Base-by-base conservation (phyloP, 2,329 filamentous ascomycete species). In the Pseudogymnoascus verrucosus region DNA sequence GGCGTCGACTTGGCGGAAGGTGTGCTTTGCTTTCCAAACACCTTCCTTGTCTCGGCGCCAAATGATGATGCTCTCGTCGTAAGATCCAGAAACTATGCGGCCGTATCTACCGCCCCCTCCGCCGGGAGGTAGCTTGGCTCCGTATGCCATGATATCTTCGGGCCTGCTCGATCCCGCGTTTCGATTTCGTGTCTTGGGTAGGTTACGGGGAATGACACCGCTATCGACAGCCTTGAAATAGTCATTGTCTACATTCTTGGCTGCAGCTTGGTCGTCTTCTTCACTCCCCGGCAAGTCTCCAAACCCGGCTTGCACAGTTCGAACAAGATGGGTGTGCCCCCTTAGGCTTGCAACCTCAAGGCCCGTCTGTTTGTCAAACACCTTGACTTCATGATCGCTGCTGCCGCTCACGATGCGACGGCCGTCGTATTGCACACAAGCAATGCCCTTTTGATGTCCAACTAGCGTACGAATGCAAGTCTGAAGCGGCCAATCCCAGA, bases 391-490 rank as follows among this genome's bases (percentile, higher is more conserved):
- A 73, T 96, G 92, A 74, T 99, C 95, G 69, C 93, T 97, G 75
- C 93, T 97, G 2, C 95, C 95, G 70, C 91, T 97, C 61, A 99
- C 91, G 67, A 99, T 96, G 19, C 95, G 86, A 61, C 91, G 87
- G 26, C 91, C 92, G 73, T 99, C 95, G 72, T 95, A 98, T 75
- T 99, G 93, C 14, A 99, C 93, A 74, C 95, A 99, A 2, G 95
- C 95, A 70, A 99, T 98, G 34, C 95, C 95, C 74, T 99, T 99
- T 67, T 85, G 86, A 71, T 99, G 95, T 1, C 93, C 95, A 40
- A 90, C 81, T 36, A 96, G 86, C 0, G 90, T 96, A 70, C 89
- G 86, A 51, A 84, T 82, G 74, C 90, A 93, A 47, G 83, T 79
- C 64, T 91, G 90, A 6, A 86, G 89, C 16, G 88, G 88, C 79